phyloP scores from a whole-genome alignment of 2,329 filamentous ascomycete species.

The Cytospora schulzeri region DNA sequence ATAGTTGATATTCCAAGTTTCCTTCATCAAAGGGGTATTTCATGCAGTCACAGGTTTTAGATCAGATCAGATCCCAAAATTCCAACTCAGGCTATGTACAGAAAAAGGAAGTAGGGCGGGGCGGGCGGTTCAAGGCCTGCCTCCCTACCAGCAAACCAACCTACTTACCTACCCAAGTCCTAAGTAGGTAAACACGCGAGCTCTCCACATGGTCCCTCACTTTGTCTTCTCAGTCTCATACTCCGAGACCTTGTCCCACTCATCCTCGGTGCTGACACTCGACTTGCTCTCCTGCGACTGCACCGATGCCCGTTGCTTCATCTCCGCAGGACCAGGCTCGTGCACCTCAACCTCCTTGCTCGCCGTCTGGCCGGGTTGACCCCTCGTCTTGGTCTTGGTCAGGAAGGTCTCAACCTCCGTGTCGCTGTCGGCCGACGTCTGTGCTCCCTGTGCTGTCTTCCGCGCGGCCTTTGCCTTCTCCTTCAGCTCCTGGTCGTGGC shows the following conservation, averaged over 20 bases:
- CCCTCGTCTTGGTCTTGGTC: constrained; percentile 23
- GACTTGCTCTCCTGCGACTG: constrained; percentile 52
- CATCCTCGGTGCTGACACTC: constrained; percentile 81
- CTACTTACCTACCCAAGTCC: too few relatives aligned
- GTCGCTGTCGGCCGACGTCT: constrained; percentile 49
- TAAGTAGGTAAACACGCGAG: background rate
- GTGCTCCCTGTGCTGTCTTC: constrained; percentile 41
- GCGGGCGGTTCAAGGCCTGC: background rate
- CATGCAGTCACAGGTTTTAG: background rate
- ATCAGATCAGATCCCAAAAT: background rate
- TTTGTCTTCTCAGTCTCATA: constrained; percentile 64
- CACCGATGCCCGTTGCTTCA: constrained; percentile 50
- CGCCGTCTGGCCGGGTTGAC: constrained; percentile 32
- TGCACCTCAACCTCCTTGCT: constrained; percentile 49
- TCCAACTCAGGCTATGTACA: constrained; percentile 14
- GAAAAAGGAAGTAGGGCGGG: background rate
- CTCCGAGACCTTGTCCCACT: constrained; percentile 95
- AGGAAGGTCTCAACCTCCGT: constrained; percentile 52
- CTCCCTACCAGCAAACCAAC: background rate
- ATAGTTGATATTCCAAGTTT: background rate
- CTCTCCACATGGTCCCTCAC: constrained; percentile 31
- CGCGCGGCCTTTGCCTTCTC: constrained; percentile 42
- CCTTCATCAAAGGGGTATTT: constrained; percentile 3
- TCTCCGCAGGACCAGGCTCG: constrained; percentile 43
- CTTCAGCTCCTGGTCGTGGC: constrained; percentile 47